Evolutionary conservation across 768 basidiomycete genomes (phyloP).

Genomic region (Mrakia blollopis): DNA sequence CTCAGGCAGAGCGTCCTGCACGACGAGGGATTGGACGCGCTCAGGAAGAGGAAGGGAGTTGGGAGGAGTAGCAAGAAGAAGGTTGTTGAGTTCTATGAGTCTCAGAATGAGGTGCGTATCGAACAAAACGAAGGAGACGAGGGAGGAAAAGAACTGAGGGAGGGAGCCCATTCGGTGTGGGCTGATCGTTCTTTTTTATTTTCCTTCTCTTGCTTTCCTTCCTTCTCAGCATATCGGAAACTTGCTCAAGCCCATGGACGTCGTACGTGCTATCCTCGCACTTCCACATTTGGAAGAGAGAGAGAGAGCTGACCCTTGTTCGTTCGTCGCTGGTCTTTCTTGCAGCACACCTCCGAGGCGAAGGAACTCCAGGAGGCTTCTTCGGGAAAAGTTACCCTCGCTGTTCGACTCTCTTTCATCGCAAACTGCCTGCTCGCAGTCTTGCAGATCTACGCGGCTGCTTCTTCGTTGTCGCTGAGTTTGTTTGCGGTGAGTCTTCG

Average conservation of each 20-base stretch:
- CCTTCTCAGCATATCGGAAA: slow-evolving; percentile 65
- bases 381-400: slow-evolving; percentile 78
- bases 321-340: background rate
- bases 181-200: background rate
- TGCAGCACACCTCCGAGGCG: slow-evolving; percentile 72
- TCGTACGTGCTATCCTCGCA: background rate
- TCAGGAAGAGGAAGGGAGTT: slow-evolving; percentile 19
- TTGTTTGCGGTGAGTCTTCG: slow-evolving; percentile 52
- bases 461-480: slow-evolving; percentile 74
- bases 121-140: background rate
- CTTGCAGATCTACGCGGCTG: slow-evolving; percentile 86
- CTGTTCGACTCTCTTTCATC: slow-evolving; percentile 74
- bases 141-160: background rate
- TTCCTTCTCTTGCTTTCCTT: background rate
- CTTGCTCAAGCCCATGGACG: slow-evolving; percentile 86
- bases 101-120: slow-evolving; percentile 40
- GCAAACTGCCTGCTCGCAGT: slow-evolving; percentile 64
- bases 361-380: slow-evolving; percentile 60
- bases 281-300: background rate
- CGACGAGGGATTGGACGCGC: background rate
- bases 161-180: background rate
- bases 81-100: slow-evolving; percentile 42
- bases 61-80: slow-evolving; percentile 34
- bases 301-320: background rate
- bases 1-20: background rate